Conservation (phyloP, 139 green algal genomes). For the Chlorella sp. region DNA sequence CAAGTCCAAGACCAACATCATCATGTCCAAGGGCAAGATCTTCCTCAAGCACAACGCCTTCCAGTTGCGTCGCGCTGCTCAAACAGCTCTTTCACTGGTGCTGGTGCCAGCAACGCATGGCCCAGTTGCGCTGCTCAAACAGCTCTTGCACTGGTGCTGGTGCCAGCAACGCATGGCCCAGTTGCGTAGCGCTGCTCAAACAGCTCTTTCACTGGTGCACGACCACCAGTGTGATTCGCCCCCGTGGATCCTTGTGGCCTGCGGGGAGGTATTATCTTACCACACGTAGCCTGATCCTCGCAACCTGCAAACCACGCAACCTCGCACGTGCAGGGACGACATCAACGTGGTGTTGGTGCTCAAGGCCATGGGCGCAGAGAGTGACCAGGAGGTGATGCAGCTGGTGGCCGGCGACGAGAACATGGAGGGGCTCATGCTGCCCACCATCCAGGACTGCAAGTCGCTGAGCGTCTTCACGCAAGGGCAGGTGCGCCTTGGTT, state of each 20-base stretch:
- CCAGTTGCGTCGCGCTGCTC: no score
- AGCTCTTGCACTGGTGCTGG: neutral
- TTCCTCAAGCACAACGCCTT: constrained; percentile 96
- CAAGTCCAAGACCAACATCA: constrained; percentile 97
- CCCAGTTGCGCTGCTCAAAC: no score
- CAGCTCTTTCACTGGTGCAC: neutral
- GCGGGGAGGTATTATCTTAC: no score
- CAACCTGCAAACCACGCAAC: neutral
- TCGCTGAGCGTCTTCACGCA: constrained; percentile 75
- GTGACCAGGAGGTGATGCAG: constrained; percentile 69
- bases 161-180: no score
- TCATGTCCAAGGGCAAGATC: constrained; percentile 76
- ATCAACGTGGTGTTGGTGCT: constrained; percentile 86
- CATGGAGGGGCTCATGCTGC: constrained; percentile 37
- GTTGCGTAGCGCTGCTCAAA: no score
- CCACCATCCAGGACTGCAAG: constrained; percentile 43
- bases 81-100: neutral
- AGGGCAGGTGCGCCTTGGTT: no score
- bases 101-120: no score
- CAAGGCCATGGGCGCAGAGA: constrained; percentile 93
- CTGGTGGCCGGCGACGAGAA: constrained; percentile 42
- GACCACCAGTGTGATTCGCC: no score
- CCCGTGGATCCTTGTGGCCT: no score
- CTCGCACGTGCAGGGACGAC: constrained; percentile 56
- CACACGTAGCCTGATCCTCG: neutral